phyloP scores from a whole-genome alignment of 768 basidiomycete genomes.

The Trametes cubensis region DNA sequence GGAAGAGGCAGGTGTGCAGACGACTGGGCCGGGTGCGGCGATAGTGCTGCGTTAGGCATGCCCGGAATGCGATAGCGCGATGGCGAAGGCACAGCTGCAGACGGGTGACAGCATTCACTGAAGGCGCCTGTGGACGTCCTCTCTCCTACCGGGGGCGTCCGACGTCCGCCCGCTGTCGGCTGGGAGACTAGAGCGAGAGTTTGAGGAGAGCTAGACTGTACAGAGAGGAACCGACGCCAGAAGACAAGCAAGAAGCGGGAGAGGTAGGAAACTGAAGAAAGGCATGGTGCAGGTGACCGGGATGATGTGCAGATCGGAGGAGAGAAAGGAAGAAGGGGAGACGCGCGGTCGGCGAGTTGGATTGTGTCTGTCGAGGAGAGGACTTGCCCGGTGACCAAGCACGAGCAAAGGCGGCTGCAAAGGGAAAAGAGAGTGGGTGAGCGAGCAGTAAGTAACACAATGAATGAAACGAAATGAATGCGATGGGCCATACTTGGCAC shows the following conservation, averaged over 20 bases:
- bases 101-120: too few relatives aligned
- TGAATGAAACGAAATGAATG: not conserved
- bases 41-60: constrained; percentile 8
- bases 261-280: not conserved
- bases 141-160: too few relatives aligned
- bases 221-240: too few relatives aligned
- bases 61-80: constrained; percentile 17
- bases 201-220: too few relatives aligned
- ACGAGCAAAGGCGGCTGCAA: not conserved
- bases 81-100: too few relatives aligned
- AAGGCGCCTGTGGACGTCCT: too few relatives aligned
- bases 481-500: not conserved
- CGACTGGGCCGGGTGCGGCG: constrained; percentile 20
- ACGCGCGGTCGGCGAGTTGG: not conserved
- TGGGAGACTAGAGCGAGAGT: not conserved
- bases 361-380: not conserved
- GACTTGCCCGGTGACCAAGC: not conserved
- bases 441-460: too few relatives aligned
- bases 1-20: too few relatives aligned
- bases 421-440: too few relatives aligned
- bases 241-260: not conserved
- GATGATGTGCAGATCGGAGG: not conserved
- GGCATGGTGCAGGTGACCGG: not conserved
- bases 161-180: constrained; percentile 1
- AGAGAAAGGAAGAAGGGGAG: not conserved